These are phyloP conservation scores for Wallacemonas sp. DNA, from an alignment of 208 protist species.

Conservation along the genomic window DNA sequence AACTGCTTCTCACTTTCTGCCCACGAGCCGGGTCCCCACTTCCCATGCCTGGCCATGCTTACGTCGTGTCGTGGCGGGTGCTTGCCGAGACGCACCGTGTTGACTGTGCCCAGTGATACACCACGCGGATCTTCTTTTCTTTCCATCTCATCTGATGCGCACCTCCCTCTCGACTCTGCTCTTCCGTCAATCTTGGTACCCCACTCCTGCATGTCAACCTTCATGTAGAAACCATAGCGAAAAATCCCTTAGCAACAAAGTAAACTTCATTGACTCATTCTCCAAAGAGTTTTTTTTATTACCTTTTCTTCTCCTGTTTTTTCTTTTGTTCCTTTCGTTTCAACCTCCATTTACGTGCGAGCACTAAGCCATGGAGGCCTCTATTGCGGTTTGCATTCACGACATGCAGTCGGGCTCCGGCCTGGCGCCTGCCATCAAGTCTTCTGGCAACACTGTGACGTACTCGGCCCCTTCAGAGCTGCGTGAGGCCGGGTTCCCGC, in stretches of 20 bases:
- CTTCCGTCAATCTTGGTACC: too few relatives aligned
- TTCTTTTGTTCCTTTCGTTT: constrained; percentile 11
- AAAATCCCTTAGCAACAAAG: background rate
- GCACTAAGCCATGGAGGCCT: constrained; percentile 79
- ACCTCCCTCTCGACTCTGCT: too few relatives aligned
- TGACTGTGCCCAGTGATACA: too few relatives aligned
- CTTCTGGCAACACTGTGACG: constrained; percentile 45
- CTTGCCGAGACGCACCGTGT: too few relatives aligned
- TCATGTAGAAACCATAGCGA: background rate
- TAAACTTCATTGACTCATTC: constrained; percentile 6
- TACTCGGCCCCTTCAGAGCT: constrained; percentile 63
- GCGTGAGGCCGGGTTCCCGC: constrained; percentile 69
- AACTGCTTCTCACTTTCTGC: too few relatives aligned
- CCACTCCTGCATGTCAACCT: background rate
- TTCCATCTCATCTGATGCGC: too few relatives aligned
- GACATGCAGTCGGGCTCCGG: constrained; percentile 37
- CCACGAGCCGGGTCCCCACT: too few relatives aligned
- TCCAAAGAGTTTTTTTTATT: constrained; percentile 14
- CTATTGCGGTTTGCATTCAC: constrained; percentile 70
- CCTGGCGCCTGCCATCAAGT: constrained; percentile 37
- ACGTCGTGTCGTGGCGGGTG: too few relatives aligned
- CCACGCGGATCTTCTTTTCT: too few relatives aligned
- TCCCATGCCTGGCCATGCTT: too few relatives aligned
- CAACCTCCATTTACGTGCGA: background rate
- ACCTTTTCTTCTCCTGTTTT: constrained; percentile 5